phyloP scores from a whole-genome alignment of 1,284 basidiomycete species.

The Trichosporon ovoides region DNA sequence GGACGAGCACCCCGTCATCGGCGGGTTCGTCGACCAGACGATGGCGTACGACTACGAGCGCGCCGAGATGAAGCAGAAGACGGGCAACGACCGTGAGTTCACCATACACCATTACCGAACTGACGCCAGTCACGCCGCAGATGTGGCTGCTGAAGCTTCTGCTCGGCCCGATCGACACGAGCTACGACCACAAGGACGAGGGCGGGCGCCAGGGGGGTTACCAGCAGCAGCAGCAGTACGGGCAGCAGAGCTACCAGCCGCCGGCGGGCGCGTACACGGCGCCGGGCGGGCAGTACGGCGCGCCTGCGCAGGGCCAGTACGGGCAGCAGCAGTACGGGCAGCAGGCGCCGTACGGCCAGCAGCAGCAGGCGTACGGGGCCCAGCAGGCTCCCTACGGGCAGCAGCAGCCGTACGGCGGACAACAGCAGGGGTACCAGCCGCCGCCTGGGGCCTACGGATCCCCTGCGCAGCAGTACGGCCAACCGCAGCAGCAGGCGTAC shows the following conservation, averaged over 20 bases:
- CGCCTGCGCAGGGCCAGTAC: background rate
- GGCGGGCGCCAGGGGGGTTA: too few relatives aligned
- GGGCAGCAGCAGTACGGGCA: background rate
- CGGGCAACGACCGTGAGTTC: conserved; percentile 34
- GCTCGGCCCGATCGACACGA: conserved; percentile 17
- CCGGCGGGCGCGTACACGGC: background rate
- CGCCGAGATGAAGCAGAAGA: conserved; percentile 19
- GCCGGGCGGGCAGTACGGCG: background rate
- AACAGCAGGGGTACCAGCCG: background rate
- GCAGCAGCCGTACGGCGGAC: background rate
- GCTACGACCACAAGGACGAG: conserved; percentile 3
- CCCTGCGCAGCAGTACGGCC: background rate
- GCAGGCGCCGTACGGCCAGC: background rate
- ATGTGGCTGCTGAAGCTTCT: conserved; percentile 21
- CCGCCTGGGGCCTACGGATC: background rate
- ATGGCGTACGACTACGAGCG: conserved; percentile 22
- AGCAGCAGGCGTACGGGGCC: background rate
- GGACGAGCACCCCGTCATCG: conserved; percentile 20
- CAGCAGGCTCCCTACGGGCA: background rate
- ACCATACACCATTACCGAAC: background rate
- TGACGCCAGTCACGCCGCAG: conserved; percentile 13
- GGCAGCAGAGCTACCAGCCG: background rate
- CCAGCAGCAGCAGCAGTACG: background rate
- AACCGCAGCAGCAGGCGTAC: background rate
- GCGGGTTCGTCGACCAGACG: conserved; percentile 20